Conservation (phyloP, 345 rosid species). For the Syzygium aqueum region DNA sequence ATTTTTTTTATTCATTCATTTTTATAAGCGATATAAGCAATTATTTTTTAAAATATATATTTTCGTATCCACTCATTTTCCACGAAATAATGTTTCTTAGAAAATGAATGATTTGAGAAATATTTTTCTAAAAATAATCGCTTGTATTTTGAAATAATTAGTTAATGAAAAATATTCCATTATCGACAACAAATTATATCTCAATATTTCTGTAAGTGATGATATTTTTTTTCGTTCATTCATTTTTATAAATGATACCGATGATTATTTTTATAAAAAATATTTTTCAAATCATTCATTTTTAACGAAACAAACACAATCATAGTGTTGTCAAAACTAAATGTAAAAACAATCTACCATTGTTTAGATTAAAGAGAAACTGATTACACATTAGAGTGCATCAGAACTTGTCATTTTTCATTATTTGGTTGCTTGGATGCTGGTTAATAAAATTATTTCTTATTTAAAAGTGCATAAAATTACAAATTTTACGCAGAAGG, state of each 20-base stretch:
- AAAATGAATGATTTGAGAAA: too few species aligned
- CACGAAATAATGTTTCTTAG: background rate
- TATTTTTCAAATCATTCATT: fast-evolving
- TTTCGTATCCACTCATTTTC: fast-evolving
- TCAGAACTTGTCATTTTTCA: background rate
- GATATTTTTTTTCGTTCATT: background rate
- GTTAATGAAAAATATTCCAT: too few species aligned
- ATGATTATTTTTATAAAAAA: fast-evolving
- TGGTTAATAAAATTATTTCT: too few species aligned
- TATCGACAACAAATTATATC: too few species aligned
- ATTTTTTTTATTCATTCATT: background rate
- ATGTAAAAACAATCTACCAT: background rate
- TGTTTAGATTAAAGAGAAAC: background rate
- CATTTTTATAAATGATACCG: fast-evolving
- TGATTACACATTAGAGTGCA: background rate
- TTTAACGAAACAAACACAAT: background rate
- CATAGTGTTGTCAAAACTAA: fast-evolving
- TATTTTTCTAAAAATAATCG: too few species aligned
- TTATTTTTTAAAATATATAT: fast-evolving
- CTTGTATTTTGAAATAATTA: too few species aligned
- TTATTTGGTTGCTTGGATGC: background rate
- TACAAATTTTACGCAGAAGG: background rate
- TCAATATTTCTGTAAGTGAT: too few species aligned
- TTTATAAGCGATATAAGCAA: fast-evolving
- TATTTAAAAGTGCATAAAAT: background rate